Conservation (phyloP, 805 yeast species). For the Ogataea saltuana region DNA sequence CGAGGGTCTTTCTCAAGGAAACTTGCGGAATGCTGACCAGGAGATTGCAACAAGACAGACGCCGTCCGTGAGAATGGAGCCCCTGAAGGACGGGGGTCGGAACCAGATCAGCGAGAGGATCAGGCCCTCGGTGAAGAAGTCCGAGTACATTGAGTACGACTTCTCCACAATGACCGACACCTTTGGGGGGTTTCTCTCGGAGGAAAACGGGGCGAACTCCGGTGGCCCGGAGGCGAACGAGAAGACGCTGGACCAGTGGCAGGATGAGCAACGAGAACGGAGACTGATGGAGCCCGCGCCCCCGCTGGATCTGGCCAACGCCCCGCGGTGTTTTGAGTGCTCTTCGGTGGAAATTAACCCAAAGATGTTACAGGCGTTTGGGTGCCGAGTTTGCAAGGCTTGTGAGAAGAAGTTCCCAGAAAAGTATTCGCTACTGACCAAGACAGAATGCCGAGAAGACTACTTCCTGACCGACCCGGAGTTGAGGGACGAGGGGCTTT, state of each 20-base stretch:
- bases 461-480: slow-evolving; percentile 94
- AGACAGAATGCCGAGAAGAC: slow-evolving; percentile 93
- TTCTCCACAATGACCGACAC: slow-evolving; percentile 87
- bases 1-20: slow-evolving; percentile 14
- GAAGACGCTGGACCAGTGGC: slow-evolving; percentile 55
- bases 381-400: slow-evolving; percentile 72
- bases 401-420: slow-evolving; percentile 78
- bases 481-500: slow-evolving; percentile 62
- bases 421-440: slow-evolving; percentile 86
- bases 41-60: background rate
- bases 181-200: slow-evolving; percentile 78
- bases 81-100: background rate
- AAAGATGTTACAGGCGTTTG: slow-evolving; percentile 66
- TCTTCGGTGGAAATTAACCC: slow-evolving; percentile 77
- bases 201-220: slow-evolving; percentile 31
- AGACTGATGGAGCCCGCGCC: slow-evolving; percentile 60
- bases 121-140: slow-evolving; percentile 52
- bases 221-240: slow-evolving; percentile 22
- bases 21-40: slow-evolving; percentile 26
- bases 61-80: background rate
- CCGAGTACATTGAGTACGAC: slow-evolving; percentile 81
- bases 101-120: slow-evolving; percentile 25
- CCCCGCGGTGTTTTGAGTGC: slow-evolving; percentile 86
- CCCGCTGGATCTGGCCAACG: slow-evolving; percentile 67
- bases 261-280: slow-evolving; percentile 46